Conservation (phyloP, 2,329 filamentous ascomycete species). For the Colletotrichum navitas region DNA sequence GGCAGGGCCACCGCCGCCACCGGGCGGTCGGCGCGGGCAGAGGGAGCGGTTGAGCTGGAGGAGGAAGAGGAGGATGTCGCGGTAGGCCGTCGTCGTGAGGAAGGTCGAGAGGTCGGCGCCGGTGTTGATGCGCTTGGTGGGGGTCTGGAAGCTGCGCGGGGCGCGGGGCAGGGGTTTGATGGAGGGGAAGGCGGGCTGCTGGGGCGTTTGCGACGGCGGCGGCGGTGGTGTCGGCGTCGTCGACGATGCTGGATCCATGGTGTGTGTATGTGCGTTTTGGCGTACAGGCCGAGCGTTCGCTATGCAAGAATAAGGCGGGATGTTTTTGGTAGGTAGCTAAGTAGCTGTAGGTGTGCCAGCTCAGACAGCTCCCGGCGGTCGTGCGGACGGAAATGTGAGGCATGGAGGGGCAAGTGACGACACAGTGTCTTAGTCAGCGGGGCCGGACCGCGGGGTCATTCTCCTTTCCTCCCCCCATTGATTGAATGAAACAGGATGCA, state of each 20-base stretch:
- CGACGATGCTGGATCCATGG: constrained; percentile 27
- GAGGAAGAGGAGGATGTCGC: constrained; percentile 87
- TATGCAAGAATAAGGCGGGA: not conserved
- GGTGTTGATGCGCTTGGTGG: constrained; percentile 86
- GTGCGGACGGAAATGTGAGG: not conserved
- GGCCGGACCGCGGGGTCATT: not conserved
- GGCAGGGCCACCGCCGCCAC: constrained; percentile 53
- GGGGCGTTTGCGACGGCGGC: not conserved
- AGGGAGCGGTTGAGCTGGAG: constrained; percentile 91
- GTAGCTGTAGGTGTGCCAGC: constrained; percentile 6
- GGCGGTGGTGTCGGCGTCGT: not conserved
- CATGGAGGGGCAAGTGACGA: constrained; percentile 21
- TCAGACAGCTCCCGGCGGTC: constrained; percentile 9
- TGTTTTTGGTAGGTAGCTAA: not conserved
- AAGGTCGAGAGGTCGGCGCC: constrained; percentile 85
- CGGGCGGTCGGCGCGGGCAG: constrained; percentile 72
- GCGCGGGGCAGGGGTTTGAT: constrained; percentile 63
- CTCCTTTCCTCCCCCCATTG: too few species aligned
- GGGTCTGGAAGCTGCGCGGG: constrained; percentile 72
- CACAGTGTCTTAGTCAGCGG: constrained; percentile 17
- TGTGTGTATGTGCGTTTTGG: not conserved
- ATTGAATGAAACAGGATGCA: not conserved
- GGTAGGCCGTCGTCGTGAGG: constrained; percentile 83
- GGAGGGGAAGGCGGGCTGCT: constrained; percentile 38
- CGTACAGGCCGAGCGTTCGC: not conserved